These are phyloP conservation scores for Leishmania braziliensis DNA, from an alignment of 208 protist species.

Conservation along the genomic window DNA sequence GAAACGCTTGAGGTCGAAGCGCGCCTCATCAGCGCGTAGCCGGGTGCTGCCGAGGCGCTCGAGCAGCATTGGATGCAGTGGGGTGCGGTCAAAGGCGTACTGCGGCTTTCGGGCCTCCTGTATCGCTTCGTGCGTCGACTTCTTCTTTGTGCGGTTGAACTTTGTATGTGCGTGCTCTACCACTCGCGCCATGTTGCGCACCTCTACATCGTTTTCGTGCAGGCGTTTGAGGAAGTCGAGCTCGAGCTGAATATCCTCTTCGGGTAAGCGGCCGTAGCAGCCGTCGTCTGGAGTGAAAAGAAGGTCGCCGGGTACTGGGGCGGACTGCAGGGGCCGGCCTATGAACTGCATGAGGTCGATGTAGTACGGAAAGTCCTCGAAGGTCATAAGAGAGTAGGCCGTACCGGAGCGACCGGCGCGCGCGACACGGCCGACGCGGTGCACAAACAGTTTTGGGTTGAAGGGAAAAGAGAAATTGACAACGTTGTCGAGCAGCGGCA, in stretches of 20 bases:
- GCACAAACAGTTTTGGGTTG: slow-evolving; percentile 98
- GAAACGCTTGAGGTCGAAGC: slow-evolving; percentile 76
- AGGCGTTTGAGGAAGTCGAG: slow-evolving; percentile 80
- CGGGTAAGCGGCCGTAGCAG: slow-evolving; percentile 87
- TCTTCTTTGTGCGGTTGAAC: slow-evolving; percentile 89
- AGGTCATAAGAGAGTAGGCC: slow-evolving; percentile 95
- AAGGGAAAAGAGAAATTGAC: slow-evolving; percentile 99
- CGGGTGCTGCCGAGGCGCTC: slow-evolving; percentile 54
- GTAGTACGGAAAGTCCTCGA: slow-evolving; percentile 96
- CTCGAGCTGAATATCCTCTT: slow-evolving; percentile 88
- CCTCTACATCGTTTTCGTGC: slow-evolving; percentile 66
- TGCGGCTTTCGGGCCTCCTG: slow-evolving; percentile 78
- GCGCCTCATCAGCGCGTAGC: slow-evolving; percentile 67
- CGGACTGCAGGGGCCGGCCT: slow-evolving; percentile 69
- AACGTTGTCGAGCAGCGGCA: slow-evolving; percentile 99
- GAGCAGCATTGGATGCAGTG: slow-evolving; percentile 85
- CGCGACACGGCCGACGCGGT: slow-evolving; percentile 98
- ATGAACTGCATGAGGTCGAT: slow-evolving; percentile 90
- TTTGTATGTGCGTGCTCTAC: slow-evolving; percentile 90
- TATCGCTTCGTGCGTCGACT: slow-evolving; percentile 88
- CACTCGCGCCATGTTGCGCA: slow-evolving; percentile 80
- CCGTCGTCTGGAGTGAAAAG: slow-evolving; percentile 86
- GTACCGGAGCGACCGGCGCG: slow-evolving; percentile 96
- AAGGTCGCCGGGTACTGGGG: slow-evolving; percentile 51
- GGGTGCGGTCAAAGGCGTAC: slow-evolving; percentile 78